A percentile compares a stretch with the other conserved stretches of the same genome.
Conservation (phyloP, 345 rosid species). For the Brassica rapa region DNA sequence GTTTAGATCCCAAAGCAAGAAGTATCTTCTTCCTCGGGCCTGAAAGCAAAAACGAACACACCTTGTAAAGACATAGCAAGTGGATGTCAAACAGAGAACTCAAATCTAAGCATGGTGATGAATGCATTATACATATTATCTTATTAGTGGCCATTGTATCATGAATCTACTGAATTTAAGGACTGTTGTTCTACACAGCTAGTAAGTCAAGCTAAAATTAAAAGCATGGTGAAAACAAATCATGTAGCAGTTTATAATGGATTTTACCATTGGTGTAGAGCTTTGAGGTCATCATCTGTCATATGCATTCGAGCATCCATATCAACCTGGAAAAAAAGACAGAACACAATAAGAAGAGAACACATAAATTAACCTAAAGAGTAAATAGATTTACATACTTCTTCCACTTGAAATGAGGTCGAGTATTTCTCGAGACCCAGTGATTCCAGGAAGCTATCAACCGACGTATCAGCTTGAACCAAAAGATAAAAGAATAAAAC, state of each 20-base stretch:
- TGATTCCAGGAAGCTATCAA: conserved; percentile 71
- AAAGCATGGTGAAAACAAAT: not conserved
- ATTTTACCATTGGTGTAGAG: conserved; percentile 85
- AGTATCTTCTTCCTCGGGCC: conserved; percentile 95
- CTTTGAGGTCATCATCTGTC: conserved; percentile 94
- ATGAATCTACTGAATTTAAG: not conserved
- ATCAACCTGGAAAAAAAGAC: conserved; percentile 66
- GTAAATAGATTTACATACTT: conserved; percentile 50
- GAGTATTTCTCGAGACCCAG: conserved; percentile 81
- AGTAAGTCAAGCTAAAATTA: not conserved
- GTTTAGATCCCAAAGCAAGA: conserved; percentile 64
- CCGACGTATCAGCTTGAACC: conserved; percentile 57
- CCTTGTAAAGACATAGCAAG: not conserved
- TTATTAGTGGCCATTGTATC: not conserved
- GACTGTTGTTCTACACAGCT: not conserved
- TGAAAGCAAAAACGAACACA: conserved; percentile 39
- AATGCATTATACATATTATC: not conserved
- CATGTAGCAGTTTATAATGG: not conserved
- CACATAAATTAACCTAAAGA: not conserved
- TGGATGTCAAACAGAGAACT: not conserved
- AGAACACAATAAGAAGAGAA: not conserved
- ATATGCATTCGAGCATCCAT: conserved; percentile 94
- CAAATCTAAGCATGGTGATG: not conserved
- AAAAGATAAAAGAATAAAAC: not conserved
- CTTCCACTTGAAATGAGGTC: conserved; percentile 84